These are phyloP conservation scores for Epichloe sylvatica DNA, from an alignment of 2,329 filamentous ascomycete genomes.

Conservation along the genomic window DNA sequence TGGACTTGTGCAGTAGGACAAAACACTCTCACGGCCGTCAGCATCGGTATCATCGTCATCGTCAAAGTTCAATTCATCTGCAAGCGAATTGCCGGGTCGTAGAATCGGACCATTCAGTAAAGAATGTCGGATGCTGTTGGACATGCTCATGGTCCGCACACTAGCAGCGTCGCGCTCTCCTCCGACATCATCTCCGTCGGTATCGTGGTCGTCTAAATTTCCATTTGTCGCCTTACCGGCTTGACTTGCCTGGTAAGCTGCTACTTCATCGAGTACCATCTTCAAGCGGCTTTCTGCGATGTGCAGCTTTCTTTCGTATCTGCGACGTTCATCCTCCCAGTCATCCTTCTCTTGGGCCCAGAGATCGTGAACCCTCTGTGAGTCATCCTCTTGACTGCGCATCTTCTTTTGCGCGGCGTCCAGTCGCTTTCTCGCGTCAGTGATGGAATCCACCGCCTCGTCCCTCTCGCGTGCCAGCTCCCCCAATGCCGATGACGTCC, in stretches of 20 bases:
- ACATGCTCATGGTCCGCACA: constrained; percentile 55
- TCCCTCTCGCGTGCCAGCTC: constrained; percentile 79
- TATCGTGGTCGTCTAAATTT: constrained; percentile 29
- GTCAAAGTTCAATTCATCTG: constrained; percentile 81
- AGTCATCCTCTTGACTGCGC: constrained; percentile 69
- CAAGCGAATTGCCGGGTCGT: constrained; percentile 59
- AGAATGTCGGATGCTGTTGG: constrained; percentile 62
- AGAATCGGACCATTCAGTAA: constrained; percentile 45
- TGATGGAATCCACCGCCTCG: constrained; percentile 56
- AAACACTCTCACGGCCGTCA: constrained; percentile 50
- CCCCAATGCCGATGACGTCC: constrained; percentile 69
- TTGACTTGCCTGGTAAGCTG: constrained; percentile 48
- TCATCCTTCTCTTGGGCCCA: constrained; percentile 74
- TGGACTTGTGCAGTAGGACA: constrained; percentile 33
- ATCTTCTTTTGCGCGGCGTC: constrained; percentile 66
- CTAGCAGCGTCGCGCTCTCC: constrained; percentile 61
- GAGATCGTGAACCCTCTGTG: constrained; percentile 59
- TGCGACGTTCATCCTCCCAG: constrained; percentile 75
- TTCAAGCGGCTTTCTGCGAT: constrained; percentile 81
- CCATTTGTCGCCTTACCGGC: constrained; percentile 24
- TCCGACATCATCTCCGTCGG: constrained; percentile 45
- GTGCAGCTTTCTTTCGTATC: constrained; percentile 71
- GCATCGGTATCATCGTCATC: constrained; percentile 58
- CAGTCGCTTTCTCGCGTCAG: constrained; percentile 63
- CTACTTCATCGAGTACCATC: constrained; percentile 71